Evolutionary conservation across 345 rosid genomes (phyloP).

Genomic region (Lagerstroemia speciosa): DNA sequence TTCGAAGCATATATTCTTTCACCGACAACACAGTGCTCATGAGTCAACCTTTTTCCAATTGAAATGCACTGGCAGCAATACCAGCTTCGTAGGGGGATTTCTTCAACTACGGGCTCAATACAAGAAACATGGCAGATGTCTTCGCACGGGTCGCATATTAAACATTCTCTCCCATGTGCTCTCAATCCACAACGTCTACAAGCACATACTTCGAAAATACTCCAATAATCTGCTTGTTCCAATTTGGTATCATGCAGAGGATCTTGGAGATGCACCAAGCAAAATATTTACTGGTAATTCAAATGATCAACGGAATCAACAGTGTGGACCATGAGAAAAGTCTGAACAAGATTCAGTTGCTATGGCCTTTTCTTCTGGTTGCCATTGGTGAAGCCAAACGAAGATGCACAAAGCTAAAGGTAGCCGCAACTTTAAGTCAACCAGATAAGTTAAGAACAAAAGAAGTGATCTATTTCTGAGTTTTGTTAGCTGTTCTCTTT

Average conservation of each 20-base stretch:
- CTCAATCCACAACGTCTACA: constrained; percentile 59
- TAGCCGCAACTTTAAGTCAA: too few relatives aligned
- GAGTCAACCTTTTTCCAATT: constrained; percentile 52
- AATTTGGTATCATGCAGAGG: constrained; percentile 29
- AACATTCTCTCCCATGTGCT: constrained; percentile 51
- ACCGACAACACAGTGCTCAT: constrained; percentile 66
- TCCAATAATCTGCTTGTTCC: constrained; percentile 32
- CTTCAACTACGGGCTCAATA: constrained; percentile 56
- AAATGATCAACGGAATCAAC: constrained; percentile 1
- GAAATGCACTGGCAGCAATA: constrained; percentile 59
- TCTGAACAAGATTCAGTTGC: neutral
- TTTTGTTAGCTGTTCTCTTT: too few relatives aligned
- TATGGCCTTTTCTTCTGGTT: neutral
- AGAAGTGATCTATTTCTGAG: too few relatives aligned
- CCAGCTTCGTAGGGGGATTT: constrained; percentile 62
- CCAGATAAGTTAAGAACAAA: too few relatives aligned
- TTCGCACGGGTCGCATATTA: constrained; percentile 88
- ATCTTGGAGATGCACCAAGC: constrained; percentile 12
- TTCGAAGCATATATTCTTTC: constrained; percentile 46
- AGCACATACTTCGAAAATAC: constrained; percentile 27
- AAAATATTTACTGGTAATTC: constrained; percentile 22
- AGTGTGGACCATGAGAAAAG: neutral
- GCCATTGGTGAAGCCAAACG: too few relatives aligned
- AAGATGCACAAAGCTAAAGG: too few relatives aligned
- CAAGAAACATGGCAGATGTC: constrained; percentile 76